Base-by-base conservation (phyloP, 2,329 filamentous ascomycete species). In the Aspergillus pseudotamarii region DNA sequence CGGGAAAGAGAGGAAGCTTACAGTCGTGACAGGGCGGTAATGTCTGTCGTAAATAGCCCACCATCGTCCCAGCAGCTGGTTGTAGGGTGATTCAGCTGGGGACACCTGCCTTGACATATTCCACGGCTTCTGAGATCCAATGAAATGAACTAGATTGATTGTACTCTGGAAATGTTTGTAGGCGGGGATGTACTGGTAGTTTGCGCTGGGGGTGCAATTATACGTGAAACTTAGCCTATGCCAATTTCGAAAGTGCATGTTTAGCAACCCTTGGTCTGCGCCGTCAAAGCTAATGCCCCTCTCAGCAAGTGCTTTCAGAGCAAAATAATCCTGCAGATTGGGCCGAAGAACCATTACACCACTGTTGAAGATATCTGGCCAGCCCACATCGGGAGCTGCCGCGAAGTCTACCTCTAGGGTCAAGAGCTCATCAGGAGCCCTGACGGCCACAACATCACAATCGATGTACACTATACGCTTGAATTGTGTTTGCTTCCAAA, bases 361-460 rank as follows among this genome's bases (percentile, higher is more conserved):
- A n/a, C 91, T 93, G 80, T 99, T 99, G 88, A 98, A 98, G 65
- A 94, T 87, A 80, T 99, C 95, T 38, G 95, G 95, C 95, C 95
- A 99, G 70, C 95, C 95, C 72, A 98, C 93, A 78, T 99, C 95
- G 36, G 95, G 94, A 12, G 92, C 93, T 2, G 95, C 88, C 30
- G 88, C 88, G 69, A 91, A 89, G 30, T 81, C 71, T 38, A 83
- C 83, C 12, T 86, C 80, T 48, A 88, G 76, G 21, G 89, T 85
- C 74, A 99, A 96, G 60, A 99, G 88, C 84, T 99, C 95, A 73
- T 99, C 94, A 4, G 94, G 92, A 38, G 94, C 93, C 69, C 93
- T 86, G 66, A 97, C 86, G 34, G 92, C 92, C n/a, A 99, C 91
- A 46, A 97, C 88, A 73, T 99, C 95, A 65, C 94, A 91, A 76